Evolutionary conservation across 306 rosid species (phyloP).

Genomic region (Sphenostylis stenocarpa): DNA sequence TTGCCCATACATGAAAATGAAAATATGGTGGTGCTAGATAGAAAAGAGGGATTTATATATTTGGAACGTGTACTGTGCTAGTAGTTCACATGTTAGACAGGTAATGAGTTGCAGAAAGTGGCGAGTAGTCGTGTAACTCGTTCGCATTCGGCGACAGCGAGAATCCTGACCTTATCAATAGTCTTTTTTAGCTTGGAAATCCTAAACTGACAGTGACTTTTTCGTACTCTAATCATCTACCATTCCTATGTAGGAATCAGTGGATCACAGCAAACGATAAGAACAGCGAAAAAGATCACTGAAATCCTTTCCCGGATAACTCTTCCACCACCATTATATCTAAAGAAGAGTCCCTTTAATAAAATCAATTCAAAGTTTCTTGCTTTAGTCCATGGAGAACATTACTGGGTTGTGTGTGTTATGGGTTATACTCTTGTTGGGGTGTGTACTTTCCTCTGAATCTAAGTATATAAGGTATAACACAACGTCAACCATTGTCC

Average conservation of each 20-base stretch:
- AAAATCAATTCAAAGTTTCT: background rate
- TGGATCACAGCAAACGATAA: background rate
- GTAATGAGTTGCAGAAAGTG: background rate
- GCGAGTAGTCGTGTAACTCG: background rate
- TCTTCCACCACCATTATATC: background rate
- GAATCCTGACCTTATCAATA: constrained; percentile 18
- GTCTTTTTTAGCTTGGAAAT: background rate
- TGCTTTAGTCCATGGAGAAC: constrained; percentile 29
- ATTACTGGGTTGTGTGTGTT: background rate
- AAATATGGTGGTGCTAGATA: no score
- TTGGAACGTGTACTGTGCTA: no score
- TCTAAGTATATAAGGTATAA: constrained; percentile 57
- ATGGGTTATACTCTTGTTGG: constrained; percentile 21
- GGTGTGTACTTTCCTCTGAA: constrained; percentile 32
- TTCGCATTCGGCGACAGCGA: background rate
- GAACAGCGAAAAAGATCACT: background rate
- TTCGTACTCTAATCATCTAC: background rate
- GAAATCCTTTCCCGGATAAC: background rate
- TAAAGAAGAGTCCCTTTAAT: background rate
- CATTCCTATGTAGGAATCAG: background rate
- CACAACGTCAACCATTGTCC: constrained; percentile 53
- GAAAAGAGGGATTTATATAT: no score
- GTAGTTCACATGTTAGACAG: background rate
- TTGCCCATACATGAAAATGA: no score
- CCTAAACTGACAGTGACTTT: constrained; percentile 14